Evolutionary conservation across 768 basidiomycete genomes (phyloP).

Genomic region (Leccinum aurantiacum): DNA sequence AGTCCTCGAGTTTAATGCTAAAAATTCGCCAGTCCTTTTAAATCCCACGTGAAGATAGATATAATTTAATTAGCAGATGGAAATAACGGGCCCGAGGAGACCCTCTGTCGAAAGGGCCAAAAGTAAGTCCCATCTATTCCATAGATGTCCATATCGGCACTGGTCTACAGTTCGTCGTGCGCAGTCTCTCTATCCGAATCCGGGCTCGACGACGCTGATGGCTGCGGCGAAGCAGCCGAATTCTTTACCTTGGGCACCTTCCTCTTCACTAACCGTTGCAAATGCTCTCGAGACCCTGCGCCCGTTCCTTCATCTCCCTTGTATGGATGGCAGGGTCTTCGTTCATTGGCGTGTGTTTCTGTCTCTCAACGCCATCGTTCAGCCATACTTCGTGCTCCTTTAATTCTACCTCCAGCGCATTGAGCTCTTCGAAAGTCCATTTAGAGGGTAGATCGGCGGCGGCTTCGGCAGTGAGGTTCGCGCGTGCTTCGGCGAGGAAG

Average conservation of each 20-base stretch:
- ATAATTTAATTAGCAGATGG: neutral
- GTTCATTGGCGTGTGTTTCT: constrained; percentile 68
- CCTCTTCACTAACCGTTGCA: constrained; percentile 67
- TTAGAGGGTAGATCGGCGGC: constrained; percentile 64
- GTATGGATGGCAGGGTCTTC: constrained; percentile 87
- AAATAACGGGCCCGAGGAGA: neutral
- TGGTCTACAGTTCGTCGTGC: constrained; percentile 33
- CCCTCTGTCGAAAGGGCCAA: neutral
- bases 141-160: constrained; percentile 1
- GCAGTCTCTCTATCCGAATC: constrained; percentile 23
- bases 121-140: constrained; percentile 13
- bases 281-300: constrained; percentile 75
- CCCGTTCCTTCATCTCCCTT: constrained; percentile 80
- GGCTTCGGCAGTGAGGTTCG: constrained; percentile 69
- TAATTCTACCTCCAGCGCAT: constrained; percentile 70
- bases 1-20: neutral
- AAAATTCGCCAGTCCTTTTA: neutral
- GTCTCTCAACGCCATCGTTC: constrained; percentile 75
- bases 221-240: constrained; percentile 25
- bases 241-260: constrained; percentile 67
- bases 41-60: neutral
- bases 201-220: constrained; percentile 13
- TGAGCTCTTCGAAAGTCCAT: constrained; percentile 87
- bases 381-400: constrained; percentile 86
- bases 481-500: constrained; percentile 81